Evolutionary conservation across 306 rosid species (phyloP).

Genomic region (Parietaria judaica): DNA sequence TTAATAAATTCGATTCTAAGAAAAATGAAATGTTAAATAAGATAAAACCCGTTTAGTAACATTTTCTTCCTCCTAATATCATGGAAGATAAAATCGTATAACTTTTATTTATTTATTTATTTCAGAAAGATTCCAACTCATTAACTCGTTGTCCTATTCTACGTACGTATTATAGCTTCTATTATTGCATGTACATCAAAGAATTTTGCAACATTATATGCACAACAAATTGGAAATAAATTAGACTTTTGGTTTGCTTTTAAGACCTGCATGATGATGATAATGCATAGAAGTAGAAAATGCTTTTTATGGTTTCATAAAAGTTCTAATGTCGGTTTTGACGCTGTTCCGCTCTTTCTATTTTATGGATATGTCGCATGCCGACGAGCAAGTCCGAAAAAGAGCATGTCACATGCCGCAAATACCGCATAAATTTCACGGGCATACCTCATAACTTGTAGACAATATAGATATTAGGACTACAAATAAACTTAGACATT

Average conservation of each 20-base stretch:
- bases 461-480: no score
- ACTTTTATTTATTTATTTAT: no score
- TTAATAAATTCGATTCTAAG: background rate
- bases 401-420: no score
- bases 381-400: no score
- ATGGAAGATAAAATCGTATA: constrained; percentile 1
- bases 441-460: no score
- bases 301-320: background rate
- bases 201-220: background rate
- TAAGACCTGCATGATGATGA: background rate
- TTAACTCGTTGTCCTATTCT: background rate
- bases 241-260: constrained; percentile 2
- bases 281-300: background rate
- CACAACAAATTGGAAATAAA: background rate
- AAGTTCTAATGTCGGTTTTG: background rate
- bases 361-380: no score
- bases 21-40: constrained; percentile 2
- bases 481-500: no score
- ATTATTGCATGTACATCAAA: background rate
- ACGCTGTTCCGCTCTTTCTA: no score
- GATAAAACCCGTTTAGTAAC: background rate
- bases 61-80: constrained; percentile 1
- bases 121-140: background rate
- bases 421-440: no score
- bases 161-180: background rate